Percentiles rank a stretch among this genome's conserved stretches.
These are phyloP conservation scores for Sordariomycetes sp. DNA, from an alignment of 2,329 filamentous ascomycete species.

Conservation along the genomic window DNA sequence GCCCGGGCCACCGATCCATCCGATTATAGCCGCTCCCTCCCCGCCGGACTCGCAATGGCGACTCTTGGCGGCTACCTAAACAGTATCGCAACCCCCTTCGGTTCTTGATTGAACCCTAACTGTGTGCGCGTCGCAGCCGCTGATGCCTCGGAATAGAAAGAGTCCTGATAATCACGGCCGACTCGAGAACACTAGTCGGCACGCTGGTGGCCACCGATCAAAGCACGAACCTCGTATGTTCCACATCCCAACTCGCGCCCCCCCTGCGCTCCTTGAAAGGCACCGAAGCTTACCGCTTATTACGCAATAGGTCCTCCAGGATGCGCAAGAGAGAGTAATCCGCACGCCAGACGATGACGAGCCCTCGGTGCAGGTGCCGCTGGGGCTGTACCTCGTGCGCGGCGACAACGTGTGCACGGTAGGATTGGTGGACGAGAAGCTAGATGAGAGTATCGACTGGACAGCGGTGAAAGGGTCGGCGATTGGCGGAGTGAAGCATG, in stretches of 20 bases:
- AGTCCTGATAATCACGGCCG: conserved; percentile 82
- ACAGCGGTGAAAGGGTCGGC: conserved; percentile 74
- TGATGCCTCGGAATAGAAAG: conserved; percentile 52
- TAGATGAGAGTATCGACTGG: conserved; percentile 92
- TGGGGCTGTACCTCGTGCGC: conserved; percentile 84
- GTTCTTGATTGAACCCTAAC: background rate
- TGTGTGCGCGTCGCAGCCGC: background rate
- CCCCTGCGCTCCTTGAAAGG: background rate
- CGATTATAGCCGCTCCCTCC: background rate
- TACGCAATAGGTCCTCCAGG: conserved; percentile 54
- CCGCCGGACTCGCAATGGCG: conserved; percentile 21
- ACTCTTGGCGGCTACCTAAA: conserved; percentile 33
- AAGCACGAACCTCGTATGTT: conserved; percentile 69
- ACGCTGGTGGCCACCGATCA: conserved; percentile 80
- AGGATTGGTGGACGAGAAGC: conserved; percentile 77
- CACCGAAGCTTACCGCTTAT: background rate
- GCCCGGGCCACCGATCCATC: background rate
- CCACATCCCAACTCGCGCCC: background rate
- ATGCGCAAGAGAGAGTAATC: conserved; percentile 84
- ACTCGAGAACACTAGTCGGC: conserved; percentile 78
- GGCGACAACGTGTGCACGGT: conserved; percentile 92
- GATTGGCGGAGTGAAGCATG: conserved; percentile 77
- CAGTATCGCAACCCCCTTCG: conserved; percentile 17
- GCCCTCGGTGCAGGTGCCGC: conserved; percentile 65
- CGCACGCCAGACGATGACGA: conserved; percentile 75